Conservation (phyloP, 2,329 filamentous ascomycete genomes). For the Penicillium decumbens region DNA sequence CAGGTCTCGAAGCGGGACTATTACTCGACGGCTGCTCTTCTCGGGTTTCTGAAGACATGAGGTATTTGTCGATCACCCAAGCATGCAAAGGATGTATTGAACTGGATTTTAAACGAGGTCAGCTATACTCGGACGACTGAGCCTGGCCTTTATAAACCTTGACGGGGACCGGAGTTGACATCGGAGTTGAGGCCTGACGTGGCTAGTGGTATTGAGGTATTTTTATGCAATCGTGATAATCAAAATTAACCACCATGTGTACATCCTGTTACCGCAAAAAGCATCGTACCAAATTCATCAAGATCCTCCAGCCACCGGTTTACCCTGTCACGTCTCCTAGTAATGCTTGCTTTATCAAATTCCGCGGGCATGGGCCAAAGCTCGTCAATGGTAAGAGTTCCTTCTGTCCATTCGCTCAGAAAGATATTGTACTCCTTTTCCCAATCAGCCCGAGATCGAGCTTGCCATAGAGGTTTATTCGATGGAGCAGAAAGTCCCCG, state of each 20-base stretch:
- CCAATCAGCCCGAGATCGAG: constrained; percentile 39
- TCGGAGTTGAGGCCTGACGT: neutral
- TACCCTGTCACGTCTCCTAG: constrained; percentile 36
- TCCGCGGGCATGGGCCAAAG: constrained; percentile 45
- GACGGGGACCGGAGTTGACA: too few species aligned
- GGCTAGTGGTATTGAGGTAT: too few species aligned
- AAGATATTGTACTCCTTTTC: constrained; percentile 42
- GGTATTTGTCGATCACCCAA: too few species aligned
- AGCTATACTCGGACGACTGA: too few species aligned
- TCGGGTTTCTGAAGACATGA: neutral
- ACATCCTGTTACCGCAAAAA: constrained; percentile 48
- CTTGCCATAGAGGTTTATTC: constrained; percentile 43
- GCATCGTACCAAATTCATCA: constrained; percentile 52
- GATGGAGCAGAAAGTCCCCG: constrained; percentile 44
- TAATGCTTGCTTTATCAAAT: constrained; percentile 27
- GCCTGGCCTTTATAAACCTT: too few species aligned
- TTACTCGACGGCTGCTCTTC: neutral
- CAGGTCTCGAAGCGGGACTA: neutral
- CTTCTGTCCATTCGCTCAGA: constrained; percentile 42
- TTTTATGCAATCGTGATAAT: neutral
- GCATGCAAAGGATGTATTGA: too few species aligned
- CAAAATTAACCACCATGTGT: constrained; percentile 37
- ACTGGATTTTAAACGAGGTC: too few species aligned
- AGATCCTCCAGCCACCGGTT: constrained; percentile 49
- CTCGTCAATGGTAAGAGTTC: constrained; percentile 46